phyloP scores from a whole-genome alignment of 208 protist genomes.

The Leishmania martiniquensis region DNA sequence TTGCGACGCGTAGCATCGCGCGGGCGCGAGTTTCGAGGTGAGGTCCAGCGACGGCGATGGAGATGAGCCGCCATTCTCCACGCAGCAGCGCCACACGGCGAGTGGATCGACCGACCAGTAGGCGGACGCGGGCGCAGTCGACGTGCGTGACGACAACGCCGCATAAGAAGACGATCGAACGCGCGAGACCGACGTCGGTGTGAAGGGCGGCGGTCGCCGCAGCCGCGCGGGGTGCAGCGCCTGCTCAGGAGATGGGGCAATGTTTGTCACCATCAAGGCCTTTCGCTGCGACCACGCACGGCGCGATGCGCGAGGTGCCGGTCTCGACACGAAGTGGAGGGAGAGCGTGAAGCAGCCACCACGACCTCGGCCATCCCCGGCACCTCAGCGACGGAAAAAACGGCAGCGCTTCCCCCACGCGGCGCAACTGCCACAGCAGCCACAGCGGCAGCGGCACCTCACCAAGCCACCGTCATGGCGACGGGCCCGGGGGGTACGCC shows the following conservation, averaged over 20 bases:
- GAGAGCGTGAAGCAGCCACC: conserved; percentile 29
- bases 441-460: not conserved
- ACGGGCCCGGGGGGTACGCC: not conserved
- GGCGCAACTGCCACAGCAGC: not conserved
- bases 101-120: not conserved
- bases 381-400: not conserved
- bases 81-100: not conserved
- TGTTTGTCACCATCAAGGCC: conserved; percentile 80
- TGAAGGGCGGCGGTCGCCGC: conserved; percentile 52
- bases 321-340: conserved; percentile 59
- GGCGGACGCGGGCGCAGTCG: not conserved
- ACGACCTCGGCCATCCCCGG: too few species aligned
- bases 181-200: conserved; percentile 49
- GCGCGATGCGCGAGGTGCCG: conserved; percentile 47
- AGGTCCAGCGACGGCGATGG: not conserved
- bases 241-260: conserved; percentile 41
- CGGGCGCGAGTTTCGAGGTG: not conserved
- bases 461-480: not conserved
- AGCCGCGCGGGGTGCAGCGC: conserved; percentile 21
- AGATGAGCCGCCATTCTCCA: not conserved
- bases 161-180: conserved; percentile 19
- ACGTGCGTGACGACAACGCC: not conserved
- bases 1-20: not conserved
- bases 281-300: conserved; percentile 57
- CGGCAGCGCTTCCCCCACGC: not conserved